Evolutionary conservation across 163 green algal genomes (phyloP), one percentile per base, ranked within the genome.

Genomic region (Scenedesmus sp.): DNA sequence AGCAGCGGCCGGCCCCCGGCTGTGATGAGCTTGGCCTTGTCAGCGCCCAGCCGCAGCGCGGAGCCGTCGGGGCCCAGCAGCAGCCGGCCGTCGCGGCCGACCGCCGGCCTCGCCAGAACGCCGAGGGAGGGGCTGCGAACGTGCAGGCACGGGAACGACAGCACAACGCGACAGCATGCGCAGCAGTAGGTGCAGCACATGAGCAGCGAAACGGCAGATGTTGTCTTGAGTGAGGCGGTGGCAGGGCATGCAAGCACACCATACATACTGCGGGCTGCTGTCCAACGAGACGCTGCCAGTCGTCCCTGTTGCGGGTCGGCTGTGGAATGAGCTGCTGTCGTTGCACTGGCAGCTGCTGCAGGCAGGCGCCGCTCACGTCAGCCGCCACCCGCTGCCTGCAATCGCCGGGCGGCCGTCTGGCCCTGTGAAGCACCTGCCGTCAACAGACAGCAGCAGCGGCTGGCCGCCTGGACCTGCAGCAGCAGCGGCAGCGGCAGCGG

Each of bases 381-480:
- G 82, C 12, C 33, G 35, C 5, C 40, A 22, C 1, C 82, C 82
- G 6, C 33, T n/a, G 30, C 13, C 4, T 26, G 37, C n/a, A 4
- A 87, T 51, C 59, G 44, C 82, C 5, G 82, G 82, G 16, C 42
- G 30, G 1, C 82, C 82, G 1, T 87, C n/a, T 4, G 82, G 82
- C 15, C 51, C 82, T 13, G 42, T 46, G n/a, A 87, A 87, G 49
- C 82, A 87, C 82, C 79, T 87, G 46, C 82, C 82, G 26, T 87
- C 82, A 49, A 87, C 46, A 0, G 82, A 87, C 51, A 87, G 59
- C 82, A 43, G 51, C 51, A 87, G 46, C 82, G 53, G 82, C 46
- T 68, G 22, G 37, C 82, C 82, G 20, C 16, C 35, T 9, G 82
- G 82, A 22, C 82, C 82, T 87, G 82, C 35, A 49, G 42, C 42